These are phyloP conservation scores for Phaeosphaeriaceae sp. DNA, from an alignment of 2,329 filamentous ascomycete species.

Conservation along the genomic window DNA sequence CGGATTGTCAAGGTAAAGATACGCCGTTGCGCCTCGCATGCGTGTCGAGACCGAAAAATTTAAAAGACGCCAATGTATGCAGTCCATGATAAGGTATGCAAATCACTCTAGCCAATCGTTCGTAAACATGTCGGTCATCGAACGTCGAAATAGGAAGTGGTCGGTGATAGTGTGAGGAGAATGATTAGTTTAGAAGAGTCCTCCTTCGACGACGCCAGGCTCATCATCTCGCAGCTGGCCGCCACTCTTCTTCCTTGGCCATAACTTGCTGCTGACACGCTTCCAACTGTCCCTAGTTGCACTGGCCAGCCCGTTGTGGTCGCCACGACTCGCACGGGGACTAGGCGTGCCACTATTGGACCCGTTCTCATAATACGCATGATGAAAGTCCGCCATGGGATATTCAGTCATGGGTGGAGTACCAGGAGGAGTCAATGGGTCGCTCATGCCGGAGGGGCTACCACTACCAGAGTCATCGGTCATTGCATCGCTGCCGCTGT, in stretches of 20 bases:
- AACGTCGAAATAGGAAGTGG: slow-evolving; percentile 14
- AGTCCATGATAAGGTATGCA: slow-evolving; percentile 45
- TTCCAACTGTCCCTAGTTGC: slow-evolving; percentile 50
- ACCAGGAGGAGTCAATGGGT: slow-evolving; percentile 77
- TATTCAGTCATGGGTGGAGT: slow-evolving; percentile 69
- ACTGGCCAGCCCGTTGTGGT: slow-evolving; percentile 45
- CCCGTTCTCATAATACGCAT: slow-evolving; percentile 43
- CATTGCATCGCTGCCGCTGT: slow-evolving; percentile 54
- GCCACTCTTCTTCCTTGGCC: slow-evolving; percentile 49
- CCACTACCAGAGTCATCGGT: slow-evolving; percentile 69
- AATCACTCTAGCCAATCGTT: slow-evolving; percentile 41
- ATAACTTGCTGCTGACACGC: slow-evolving; percentile 50
- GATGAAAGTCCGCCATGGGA: slow-evolving; percentile 54
- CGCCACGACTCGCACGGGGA: slow-evolving; percentile 45
- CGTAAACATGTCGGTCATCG: slow-evolving; percentile 39
- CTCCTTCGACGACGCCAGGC: slow-evolving; percentile 44
- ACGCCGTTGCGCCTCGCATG: slow-evolving; percentile 44
- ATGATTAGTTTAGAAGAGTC: slow-evolving; percentile 34
- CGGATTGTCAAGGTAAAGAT: slow-evolving; percentile 29
- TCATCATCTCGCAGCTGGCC: slow-evolving; percentile 46
- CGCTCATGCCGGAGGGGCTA: slow-evolving; percentile 56
- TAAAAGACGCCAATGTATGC: slow-evolving; percentile 41
- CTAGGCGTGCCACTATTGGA: slow-evolving; percentile 45
- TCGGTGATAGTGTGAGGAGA: slow-evolving; percentile 3
- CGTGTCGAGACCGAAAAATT: slow-evolving; percentile 24